Base-by-base conservation (phyloP, 768 basidiomycete genomes). In the Panellus pusillus region DNA sequence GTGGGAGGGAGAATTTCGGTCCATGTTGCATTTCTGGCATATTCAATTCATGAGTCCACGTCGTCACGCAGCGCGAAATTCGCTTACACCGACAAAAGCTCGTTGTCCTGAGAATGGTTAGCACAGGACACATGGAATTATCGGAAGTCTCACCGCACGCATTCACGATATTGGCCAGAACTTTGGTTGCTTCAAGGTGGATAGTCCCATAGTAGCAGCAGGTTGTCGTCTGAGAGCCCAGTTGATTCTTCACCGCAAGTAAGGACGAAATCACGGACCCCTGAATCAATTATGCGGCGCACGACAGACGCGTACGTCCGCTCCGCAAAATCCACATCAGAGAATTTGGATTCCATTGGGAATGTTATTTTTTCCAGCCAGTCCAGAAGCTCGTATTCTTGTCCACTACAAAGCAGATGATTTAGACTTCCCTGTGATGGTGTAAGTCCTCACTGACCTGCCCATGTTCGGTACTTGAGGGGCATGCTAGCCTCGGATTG, bases 141-240 rank as follows among this genome's bases (percentile, higher is more conserved):
- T 31, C 31, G 9, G 17, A 40, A 50, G n/a, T 61, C 77, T 63
- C 53, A 80, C 89, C 90, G 63, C 71, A 70, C n/a, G 64, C 66
- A 59, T 84, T 79, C 9, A 88, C 79, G 31, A 90, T 79, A 38
- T 92, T 84, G 1, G 91, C 94, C 6, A 98, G 81, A 32, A 81
- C 71, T 72, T 89, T 91, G 8, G 92, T 93, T 0, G 87, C 80
- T 52, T 89, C 86, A 20, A 86, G 72, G 67, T 98, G 93, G 13
- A 94, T 69, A 2, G 84, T 87, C 8, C 84, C 91, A 65, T 91
- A 96, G 69, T 95, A 97, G 67, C 92, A 97, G 64, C 86, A 91
- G 0, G 95, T 97, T 1, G 95, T 97, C 1, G 93, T 96, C 94
- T 93, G 63, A 6, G 13, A 43, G 14, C 31, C 27, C 28, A 49